A percentile compares a stretch with the other conserved stretches of the same genome.
phyloP scores from a whole-genome alignment of 1,284 basidiomycete species.

The Lentinula novae-zelandiae region DNA sequence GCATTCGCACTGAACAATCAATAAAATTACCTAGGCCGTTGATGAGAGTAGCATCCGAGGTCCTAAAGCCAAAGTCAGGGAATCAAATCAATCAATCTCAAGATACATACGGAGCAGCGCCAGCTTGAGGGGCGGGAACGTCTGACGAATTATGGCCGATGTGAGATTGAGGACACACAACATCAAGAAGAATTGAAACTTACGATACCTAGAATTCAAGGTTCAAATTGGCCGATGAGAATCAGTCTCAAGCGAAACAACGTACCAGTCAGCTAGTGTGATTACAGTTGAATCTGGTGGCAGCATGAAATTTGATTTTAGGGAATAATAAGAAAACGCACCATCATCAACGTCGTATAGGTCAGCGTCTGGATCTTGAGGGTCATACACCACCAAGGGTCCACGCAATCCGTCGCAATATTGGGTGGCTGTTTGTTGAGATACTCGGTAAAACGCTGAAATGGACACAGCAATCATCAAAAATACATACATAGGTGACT shows the following conservation, averaged over 20 bases:
- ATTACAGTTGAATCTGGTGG: conserved; percentile 31
- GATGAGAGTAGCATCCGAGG: conserved; percentile 31
- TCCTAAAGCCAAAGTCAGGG: background rate
- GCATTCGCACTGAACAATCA: background rate
- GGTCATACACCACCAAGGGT: conserved; percentile 16
- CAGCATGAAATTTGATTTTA: background rate
- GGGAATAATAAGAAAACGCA: conserved; percentile 11
- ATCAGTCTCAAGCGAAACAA: background rate
- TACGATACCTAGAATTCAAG: background rate
- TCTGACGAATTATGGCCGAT: background rate
- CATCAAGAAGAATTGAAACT: background rate
- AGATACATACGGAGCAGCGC: background rate
- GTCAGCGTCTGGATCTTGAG: conserved; percentile 12
- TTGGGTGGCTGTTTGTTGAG: conserved; percentile 17
- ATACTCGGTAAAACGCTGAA: conserved; percentile 24
- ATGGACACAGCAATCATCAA: background rate
- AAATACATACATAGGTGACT: conserved; percentile 1
- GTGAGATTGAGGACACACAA: background rate
- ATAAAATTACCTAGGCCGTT: conserved; percentile 38
- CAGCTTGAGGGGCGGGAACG: background rate
- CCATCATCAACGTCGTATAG: conserved; percentile 26
- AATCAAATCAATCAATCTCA: background rate
- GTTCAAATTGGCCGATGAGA: background rate
- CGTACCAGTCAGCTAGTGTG: conserved; percentile 35
- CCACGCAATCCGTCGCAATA: conserved; percentile 19